Evolutionary conservation across 225 moss, liverwort and hornwort genomes (phyloP).

Genomic region (Thuidium tamariscinum): DNA sequence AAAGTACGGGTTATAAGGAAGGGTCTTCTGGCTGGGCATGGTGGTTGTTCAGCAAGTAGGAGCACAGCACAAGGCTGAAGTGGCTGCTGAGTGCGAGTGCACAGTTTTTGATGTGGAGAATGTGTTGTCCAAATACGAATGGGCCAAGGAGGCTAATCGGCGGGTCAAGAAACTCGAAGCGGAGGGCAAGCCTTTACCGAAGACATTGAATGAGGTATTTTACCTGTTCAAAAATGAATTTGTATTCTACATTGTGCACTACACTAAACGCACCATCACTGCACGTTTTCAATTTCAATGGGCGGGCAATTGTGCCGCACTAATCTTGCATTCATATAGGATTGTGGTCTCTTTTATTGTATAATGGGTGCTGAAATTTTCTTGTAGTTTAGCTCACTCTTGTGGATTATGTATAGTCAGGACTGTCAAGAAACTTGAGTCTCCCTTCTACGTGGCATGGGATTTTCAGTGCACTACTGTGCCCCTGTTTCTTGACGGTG

Average conservation of each 20-base stretch:
- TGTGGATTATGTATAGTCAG: neutral
- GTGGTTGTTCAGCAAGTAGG: slow-evolving; percentile 84
- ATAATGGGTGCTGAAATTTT: neutral
- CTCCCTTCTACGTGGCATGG: neutral
- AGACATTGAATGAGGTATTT: slow-evolving; percentile 72
- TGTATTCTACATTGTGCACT: neutral
- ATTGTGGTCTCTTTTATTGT: neutral
- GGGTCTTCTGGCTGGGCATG: slow-evolving; percentile 64
- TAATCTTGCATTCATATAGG: neutral
- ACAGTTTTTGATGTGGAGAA: slow-evolving; percentile 72
- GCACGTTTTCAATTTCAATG: neutral
- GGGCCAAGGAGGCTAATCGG: slow-evolving; percentile 85
- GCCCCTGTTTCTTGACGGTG: neutral
- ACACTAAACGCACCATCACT: neutral
- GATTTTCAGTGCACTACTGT: neutral
- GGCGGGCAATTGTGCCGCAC: neutral
- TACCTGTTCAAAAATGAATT: neutral
- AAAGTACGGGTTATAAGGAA: slow-evolving; percentile 53
- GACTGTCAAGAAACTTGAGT: neutral
- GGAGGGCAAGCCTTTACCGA: slow-evolving; percentile 88
- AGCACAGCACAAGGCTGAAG: slow-evolving; percentile 59
- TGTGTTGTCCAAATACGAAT: slow-evolving; percentile 81
- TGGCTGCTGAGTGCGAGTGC: slow-evolving; percentile 78
- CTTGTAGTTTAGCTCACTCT: neutral
- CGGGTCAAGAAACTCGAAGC: slow-evolving; percentile 68